Evolutionary conservation across 116 monocot species (phyloP).

Genomic region (Posidonia oceanica): DNA sequence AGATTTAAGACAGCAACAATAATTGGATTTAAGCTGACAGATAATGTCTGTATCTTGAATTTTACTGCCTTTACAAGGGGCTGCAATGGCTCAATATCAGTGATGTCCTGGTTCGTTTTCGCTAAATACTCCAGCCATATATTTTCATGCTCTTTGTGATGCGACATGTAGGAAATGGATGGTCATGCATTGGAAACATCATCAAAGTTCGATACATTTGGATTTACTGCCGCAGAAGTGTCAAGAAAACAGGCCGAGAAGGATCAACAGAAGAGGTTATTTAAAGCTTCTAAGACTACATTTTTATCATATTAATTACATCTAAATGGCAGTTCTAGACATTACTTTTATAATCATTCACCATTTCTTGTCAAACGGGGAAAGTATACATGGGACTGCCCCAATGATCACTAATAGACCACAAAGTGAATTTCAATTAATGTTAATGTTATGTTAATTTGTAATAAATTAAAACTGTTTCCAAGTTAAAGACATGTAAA

Average conservation of each 20-base stretch:
- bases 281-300: not conserved
- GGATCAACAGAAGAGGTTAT: constrained; percentile 77
- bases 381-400: too few relatives aligned
- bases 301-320: not conserved
- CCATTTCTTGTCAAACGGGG: too few relatives aligned
- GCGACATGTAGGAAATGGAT: constrained; percentile 45
- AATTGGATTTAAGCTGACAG: too few relatives aligned
- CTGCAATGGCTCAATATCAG: too few relatives aligned
- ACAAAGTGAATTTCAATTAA: too few relatives aligned
- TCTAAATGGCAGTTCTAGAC: not conserved
- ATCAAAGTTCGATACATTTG: constrained; percentile 92
- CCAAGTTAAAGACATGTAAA: too few relatives aligned
- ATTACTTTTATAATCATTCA: not conserved
- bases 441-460: too few relatives aligned
- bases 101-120: not conserved
- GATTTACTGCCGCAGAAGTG: constrained; percentile 84
- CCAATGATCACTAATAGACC: too few relatives aligned
- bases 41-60: too few relatives aligned
- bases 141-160: not conserved
- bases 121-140: not conserved
- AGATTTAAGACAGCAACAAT: too few relatives aligned
- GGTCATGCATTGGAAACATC: constrained; percentile 73
- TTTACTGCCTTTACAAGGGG: too few relatives aligned
- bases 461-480: too few relatives aligned
- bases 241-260: constrained; percentile 77